A percentile compares a stretch with the other conserved stretches of the same genome.
phyloP scores from a whole-genome alignment of 441 rosid species.

The Pelargonium citronellum region DNA sequence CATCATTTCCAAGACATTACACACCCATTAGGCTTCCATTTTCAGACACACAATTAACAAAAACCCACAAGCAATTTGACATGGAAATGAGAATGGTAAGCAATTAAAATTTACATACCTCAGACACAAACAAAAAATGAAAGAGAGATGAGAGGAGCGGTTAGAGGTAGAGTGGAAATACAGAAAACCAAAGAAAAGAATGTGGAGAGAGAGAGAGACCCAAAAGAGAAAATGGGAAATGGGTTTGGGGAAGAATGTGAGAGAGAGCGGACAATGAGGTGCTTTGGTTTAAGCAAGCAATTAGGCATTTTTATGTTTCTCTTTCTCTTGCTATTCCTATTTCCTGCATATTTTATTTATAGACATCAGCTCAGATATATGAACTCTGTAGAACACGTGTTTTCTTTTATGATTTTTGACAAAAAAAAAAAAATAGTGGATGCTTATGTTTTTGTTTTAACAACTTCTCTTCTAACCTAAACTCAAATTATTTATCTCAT shows the following conservation, averaged over 20 bases:
- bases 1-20: neutral
- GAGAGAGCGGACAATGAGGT: slow-evolving; percentile 42
- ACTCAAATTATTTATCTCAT: too few species aligned
- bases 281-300: neutral
- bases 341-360: slow-evolving; percentile 12
- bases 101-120: neutral
- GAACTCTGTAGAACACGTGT: too few species aligned
- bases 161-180: slow-evolving; percentile 4
- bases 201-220: slow-evolving; percentile 6
- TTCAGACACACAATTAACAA: neutral
- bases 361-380: neutral
- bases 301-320: neutral
- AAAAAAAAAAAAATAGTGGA: too few species aligned
- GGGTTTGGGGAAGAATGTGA: slow-evolving; percentile 33
- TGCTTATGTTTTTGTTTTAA: too few species aligned
- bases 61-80: neutral
- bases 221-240: slow-evolving; percentile 13
- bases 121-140: neutral
- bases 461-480: too few species aligned
- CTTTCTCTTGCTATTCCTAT: slow-evolving; percentile 14
- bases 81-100: neutral
- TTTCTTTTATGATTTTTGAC: too few species aligned
- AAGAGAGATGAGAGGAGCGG: neutral
- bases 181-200: slow-evolving; percentile 7
- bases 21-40: neutral